Percentiles rank a stretch among this genome's conserved stretches.
Conservation (phyloP, 2,329 filamentous ascomycete genomes). For the Pseudogymnoascus sp. region DNA sequence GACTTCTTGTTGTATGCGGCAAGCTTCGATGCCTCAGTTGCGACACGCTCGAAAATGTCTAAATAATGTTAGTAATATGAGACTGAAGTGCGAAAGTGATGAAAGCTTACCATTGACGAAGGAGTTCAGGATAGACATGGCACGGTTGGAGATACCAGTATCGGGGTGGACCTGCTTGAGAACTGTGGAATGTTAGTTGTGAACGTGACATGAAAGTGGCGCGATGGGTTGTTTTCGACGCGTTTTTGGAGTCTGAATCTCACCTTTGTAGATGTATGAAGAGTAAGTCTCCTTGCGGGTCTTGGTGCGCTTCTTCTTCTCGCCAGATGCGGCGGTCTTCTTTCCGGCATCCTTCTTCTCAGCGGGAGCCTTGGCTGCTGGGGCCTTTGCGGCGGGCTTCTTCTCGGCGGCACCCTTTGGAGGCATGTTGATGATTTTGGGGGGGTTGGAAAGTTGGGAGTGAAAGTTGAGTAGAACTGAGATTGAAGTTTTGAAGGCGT, state of each 20-base stretch:
- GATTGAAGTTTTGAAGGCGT: constrained; percentile 16
- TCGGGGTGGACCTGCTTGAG: constrained; percentile 99
- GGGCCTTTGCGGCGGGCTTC: constrained; percentile 97
- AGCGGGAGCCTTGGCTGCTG: constrained; percentile 71
- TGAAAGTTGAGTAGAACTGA: constrained; percentile 28
- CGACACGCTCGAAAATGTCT: constrained; percentile 99
- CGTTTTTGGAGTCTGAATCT: constrained; percentile 28
- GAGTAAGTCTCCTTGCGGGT: constrained; percentile 99
- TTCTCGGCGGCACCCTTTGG: constrained; percentile 90
- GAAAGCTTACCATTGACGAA: constrained; percentile 83
- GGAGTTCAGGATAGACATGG: constrained; percentile 99
- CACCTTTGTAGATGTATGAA: constrained; percentile 99
- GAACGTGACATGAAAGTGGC: constrained; percentile 12
- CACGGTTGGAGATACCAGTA: constrained; percentile 99
- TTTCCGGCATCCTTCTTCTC: constrained; percentile 99
- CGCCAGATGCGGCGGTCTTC: constrained; percentile 93
- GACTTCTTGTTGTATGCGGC: constrained; percentile 99
- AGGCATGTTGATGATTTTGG: constrained; percentile 63
- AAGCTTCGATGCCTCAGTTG: constrained; percentile 97
- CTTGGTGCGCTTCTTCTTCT: constrained; percentile 99
- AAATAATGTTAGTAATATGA: constrained; percentile 20
- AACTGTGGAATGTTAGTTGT: constrained; percentile 50
- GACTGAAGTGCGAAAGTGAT: background rate
- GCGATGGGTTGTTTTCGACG: background rate
- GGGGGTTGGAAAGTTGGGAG: constrained; percentile 22